A percentile compares a stretch with the other conserved stretches of the same genome.
Evolutionary conservation across 1,284 basidiomycete species (phyloP).

Genomic region (Cutaneotrichosporon curvatum): DNA sequence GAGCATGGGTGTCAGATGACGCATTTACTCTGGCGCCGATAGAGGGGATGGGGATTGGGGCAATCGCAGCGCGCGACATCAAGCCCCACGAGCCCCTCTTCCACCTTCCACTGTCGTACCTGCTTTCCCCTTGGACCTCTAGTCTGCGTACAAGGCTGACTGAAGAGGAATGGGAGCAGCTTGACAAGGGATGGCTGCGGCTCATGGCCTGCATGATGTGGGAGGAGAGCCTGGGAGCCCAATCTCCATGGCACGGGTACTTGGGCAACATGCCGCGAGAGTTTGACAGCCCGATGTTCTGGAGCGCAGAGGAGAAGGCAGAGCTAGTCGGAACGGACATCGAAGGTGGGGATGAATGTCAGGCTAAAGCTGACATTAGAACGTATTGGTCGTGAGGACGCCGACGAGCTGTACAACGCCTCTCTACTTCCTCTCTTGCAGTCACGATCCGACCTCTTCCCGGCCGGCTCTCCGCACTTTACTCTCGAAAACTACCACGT

Average conservation of each 20-base stretch:
- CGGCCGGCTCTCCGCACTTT: slow-evolving; percentile 54
- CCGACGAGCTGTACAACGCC: slow-evolving; percentile 65
- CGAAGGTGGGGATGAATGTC: slow-evolving; percentile 54
- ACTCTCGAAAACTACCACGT: slow-evolving; percentile 73
- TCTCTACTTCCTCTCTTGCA: slow-evolving; percentile 51
- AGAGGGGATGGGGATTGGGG: slow-evolving; percentile 43
- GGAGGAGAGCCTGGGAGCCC: slow-evolving; percentile 60
- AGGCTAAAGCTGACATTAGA: slow-evolving; percentile 48
- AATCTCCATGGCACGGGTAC: slow-evolving; percentile 60
- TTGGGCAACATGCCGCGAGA: slow-evolving; percentile 55
- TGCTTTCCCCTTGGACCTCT: slow-evolving; percentile 67
- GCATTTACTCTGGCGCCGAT: slow-evolving; percentile 26
- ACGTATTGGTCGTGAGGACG: slow-evolving; percentile 79
- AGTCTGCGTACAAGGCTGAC: slow-evolving; percentile 53
- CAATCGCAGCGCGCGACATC: slow-evolving; percentile 45
- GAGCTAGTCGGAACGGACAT: slow-evolving; percentile 78
- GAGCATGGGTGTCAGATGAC: slow-evolving; percentile 32
- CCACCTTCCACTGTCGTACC: slow-evolving; percentile 67
- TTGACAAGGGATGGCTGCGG: slow-evolving; percentile 73
- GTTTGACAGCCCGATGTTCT: slow-evolving; percentile 96
- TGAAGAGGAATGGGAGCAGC: slow-evolving; percentile 55
- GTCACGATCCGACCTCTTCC: slow-evolving; percentile 67
- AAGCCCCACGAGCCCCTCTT: slow-evolving; percentile 55
- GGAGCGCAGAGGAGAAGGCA: slow-evolving; percentile 59
- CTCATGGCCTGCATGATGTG: slow-evolving; percentile 94